Evolutionary conservation across 306 rosid genomes (phyloP).

Genomic region (Sechiopsis laciniata): DNA sequence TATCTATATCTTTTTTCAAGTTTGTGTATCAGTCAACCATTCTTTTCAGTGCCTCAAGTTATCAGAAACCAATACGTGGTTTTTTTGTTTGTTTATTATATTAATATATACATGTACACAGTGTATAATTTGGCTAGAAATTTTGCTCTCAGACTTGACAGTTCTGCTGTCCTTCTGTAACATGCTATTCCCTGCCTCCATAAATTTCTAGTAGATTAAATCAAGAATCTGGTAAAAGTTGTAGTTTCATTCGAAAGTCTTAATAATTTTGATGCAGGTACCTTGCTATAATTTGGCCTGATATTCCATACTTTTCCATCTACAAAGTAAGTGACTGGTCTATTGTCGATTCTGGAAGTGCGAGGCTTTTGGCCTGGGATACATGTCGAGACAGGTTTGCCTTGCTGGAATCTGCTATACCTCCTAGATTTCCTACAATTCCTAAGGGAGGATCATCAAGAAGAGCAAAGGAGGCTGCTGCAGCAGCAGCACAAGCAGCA

Average conservation of each 20-base stretch:
- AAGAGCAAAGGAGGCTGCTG: slow-evolving; percentile 90
- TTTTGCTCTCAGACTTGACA: not conserved
- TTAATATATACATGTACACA: not conserved
- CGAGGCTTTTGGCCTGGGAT: slow-evolving; percentile 98
- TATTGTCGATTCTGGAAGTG: slow-evolving; percentile 97
- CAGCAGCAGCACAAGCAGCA: slow-evolving; percentile 95
- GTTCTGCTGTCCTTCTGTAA: not conserved
- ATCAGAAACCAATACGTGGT: not conserved
- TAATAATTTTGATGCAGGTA: slow-evolving; percentile 55
- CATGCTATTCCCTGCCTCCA: slow-evolving; percentile 6
- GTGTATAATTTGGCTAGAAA: not conserved
- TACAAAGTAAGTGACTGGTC: slow-evolving; percentile 97
- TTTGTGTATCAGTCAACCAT: not conserved
- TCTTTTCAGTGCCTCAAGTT: not conserved
- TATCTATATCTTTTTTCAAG: not conserved
- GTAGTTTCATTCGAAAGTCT: slow-evolving; percentile 11
- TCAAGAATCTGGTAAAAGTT: not conserved
- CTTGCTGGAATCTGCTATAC: slow-evolving; percentile 69
- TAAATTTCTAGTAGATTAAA: not conserved
- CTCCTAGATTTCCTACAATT: slow-evolving; percentile 76
- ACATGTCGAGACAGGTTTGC: slow-evolving; percentile 96
- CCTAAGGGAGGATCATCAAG: slow-evolving; percentile 84
- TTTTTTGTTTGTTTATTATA: not conserved
- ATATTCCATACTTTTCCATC: slow-evolving; percentile 92
- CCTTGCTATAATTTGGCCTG: slow-evolving; percentile 92